phyloP scores from a whole-genome alignment of 306 rosid species.

The Macrotyloma uniflorum region DNA sequence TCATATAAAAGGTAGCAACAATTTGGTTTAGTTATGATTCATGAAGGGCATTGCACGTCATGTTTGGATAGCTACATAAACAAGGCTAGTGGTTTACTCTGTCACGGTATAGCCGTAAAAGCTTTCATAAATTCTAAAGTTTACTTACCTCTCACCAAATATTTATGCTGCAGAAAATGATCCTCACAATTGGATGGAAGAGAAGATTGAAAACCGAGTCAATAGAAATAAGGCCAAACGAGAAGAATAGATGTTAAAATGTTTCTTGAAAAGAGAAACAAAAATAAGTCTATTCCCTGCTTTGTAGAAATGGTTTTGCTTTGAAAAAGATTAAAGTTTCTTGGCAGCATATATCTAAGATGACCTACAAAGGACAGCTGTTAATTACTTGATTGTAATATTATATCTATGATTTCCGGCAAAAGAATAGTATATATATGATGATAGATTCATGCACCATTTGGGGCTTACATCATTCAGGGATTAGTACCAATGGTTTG shows the following conservation, averaged over 20 bases:
- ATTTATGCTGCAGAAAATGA: neutral
- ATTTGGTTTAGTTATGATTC: slow-evolving; percentile 4
- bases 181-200: neutral
- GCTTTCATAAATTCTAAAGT: neutral
- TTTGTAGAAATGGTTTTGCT: neutral
- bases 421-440: neutral
- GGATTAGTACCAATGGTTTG: neutral
- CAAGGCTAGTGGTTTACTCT: too few species aligned
- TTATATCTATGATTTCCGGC: too few species aligned
- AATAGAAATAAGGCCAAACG: neutral
- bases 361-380: neutral
- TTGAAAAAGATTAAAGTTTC: neutral
- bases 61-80: neutral
- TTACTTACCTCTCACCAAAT: neutral
- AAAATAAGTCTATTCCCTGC: neutral
- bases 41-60: slow-evolving; percentile 6
- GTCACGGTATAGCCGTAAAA: neutral
- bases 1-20: neutral
- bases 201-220: neutral
- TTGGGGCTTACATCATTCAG: neutral
- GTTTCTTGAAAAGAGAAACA: neutral
- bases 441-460: neutral
- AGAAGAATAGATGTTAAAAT: neutral
- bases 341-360: neutral
- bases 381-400: neutral